Base-by-base conservation (phyloP, 2,329 filamentous ascomycete species). In the Dactylellina haptotyla region DNA sequence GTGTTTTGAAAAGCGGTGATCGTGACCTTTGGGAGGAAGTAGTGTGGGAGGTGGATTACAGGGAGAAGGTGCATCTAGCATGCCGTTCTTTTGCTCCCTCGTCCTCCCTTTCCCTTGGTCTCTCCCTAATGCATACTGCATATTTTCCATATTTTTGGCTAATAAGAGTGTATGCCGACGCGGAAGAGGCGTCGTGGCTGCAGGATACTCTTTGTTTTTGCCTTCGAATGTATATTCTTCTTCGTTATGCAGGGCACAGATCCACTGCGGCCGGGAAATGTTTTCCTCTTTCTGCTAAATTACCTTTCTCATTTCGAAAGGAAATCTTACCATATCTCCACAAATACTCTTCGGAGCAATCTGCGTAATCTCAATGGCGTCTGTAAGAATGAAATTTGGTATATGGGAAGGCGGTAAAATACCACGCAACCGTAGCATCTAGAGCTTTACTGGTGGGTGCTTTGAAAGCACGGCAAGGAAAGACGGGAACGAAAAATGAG, bases 131-230 rank as follows among this genome's bases (percentile, higher is more conserved):
- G 26, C 43, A 66, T 65, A 32, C n/a, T n/a, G n/a, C n/a, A n/a
- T n/a, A 41, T 12, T 41, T n/a, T 4, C 37, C 18, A 41, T 14
- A 41, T 41, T 34, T 6, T 25, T 26, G 23, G 53, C 4, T 30
- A 37, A 43, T 59, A 59, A 48, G 45, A 45, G 37, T n/a, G 23
- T n/a, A 45, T 45, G 51, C 23, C 16, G 9, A 30, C 12, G 61
- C 61, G 61, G 61, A 56, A 53, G 61, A 53, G 61, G 61, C 61
- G 61, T 62, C 50, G 50, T 65, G 37, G 61, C 25, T 45, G 46
- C 61, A 46, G 37, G 23, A 6, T 34, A 37, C 12, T 53, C n/a
- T 43, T 30, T 53, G 5, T 43, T 2, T 39, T 53, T 14, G 23
- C 18, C 20, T 4, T 32, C 14, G 20, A 12, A 25, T 50, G 12